Conservation (phyloP, 345 rosid species). For the Psidium friedrichsthalianum region DNA sequence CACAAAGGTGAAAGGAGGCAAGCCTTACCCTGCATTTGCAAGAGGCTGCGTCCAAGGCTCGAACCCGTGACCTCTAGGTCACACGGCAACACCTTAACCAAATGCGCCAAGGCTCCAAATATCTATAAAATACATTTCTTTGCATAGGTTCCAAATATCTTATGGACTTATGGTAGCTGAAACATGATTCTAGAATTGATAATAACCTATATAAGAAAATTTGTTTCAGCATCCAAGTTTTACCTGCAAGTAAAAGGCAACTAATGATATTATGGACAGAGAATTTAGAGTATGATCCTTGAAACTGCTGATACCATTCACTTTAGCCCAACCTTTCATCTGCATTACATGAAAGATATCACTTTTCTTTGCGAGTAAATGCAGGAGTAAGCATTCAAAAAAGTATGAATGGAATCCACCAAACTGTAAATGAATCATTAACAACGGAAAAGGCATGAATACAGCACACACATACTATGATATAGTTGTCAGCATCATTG, state of each 20-base stretch:
- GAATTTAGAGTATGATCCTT: conserved; percentile 31
- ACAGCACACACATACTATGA: neutral
- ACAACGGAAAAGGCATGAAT: neutral
- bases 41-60: too few species aligned
- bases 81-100: too few species aligned
- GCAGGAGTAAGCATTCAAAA: neutral
- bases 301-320: conserved; percentile 31
- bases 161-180: neutral
- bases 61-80: too few species aligned
- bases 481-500: neutral
- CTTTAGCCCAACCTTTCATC: conserved; percentile 51
- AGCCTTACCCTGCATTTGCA: too few species aligned
- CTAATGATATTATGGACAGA: conserved; percentile 34
- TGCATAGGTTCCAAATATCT: neutral
- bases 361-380: neutral
- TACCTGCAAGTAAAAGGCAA: conserved; percentile 49
- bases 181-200: neutral
- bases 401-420: neutral
- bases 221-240: neutral
- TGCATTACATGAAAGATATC: conserved; percentile 1
- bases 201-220: neutral
- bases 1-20: too few species aligned
- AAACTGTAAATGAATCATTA: neutral
- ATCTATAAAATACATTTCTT: neutral
- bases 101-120: too few species aligned